Evolutionary conservation across 2,329 filamentous ascomycete genomes (phyloP).

Genomic region (Hymenoscyphus salicellus): DNA sequence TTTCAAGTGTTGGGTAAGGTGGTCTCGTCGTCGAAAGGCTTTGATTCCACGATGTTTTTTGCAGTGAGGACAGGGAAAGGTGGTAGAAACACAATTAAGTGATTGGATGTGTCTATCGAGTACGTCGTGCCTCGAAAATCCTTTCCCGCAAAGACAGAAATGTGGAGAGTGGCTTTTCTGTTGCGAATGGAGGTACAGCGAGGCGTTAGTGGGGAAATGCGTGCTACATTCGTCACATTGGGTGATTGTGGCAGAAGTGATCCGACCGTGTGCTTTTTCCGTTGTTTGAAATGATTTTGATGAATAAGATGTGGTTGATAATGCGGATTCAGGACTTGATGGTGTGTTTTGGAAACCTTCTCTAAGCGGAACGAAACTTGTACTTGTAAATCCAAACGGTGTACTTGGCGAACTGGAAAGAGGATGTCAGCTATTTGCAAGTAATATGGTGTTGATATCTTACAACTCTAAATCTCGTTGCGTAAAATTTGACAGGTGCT

Average conservation of each 20-base stretch:
- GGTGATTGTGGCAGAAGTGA: background rate
- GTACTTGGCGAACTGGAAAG: too few relatives aligned
- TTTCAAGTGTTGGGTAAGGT: constrained; percentile 38
- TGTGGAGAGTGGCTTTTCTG: constrained; percentile 9
- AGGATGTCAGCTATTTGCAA: too few relatives aligned
- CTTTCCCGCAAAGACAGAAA: constrained; percentile 24
- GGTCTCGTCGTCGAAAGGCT: constrained; percentile 38
- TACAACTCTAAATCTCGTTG: too few relatives aligned
- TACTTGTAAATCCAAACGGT: too few relatives aligned
- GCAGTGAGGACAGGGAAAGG: constrained; percentile 35
- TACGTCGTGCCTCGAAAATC: constrained; percentile 30
- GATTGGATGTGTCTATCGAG: constrained; percentile 28
- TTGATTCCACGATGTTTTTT: constrained; percentile 32
- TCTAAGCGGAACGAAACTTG: too few relatives aligned
- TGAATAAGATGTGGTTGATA: background rate
- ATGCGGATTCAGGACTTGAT: background rate
- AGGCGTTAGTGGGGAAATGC: constrained; percentile 4
- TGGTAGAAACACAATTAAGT: constrained; percentile 15
- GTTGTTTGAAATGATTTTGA: too few relatives aligned
- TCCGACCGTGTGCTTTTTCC: background rate
- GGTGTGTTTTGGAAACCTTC: too few relatives aligned
- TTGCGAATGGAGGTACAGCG: constrained; percentile 10
- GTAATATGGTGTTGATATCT: too few relatives aligned
- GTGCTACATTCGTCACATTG: constrained; percentile 4
- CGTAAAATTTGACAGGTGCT: too few relatives aligned